Conservation (phyloP, 495 filamentous ascomycete species). For the Durotheca rogersii region DNA sequence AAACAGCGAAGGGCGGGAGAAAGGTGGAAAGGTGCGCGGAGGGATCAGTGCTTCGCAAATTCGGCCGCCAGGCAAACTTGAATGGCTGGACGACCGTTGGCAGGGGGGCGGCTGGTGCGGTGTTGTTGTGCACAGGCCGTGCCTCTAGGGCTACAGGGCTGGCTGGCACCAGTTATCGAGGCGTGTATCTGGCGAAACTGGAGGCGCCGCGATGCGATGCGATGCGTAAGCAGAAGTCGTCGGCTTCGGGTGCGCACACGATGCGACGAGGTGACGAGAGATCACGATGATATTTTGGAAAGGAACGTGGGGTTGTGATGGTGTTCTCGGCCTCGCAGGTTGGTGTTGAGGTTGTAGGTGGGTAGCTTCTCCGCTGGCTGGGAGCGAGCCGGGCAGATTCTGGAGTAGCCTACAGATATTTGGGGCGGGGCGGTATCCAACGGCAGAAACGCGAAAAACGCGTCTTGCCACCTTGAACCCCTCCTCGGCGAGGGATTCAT, state of each 20-base stretch:
- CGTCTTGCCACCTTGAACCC: slow-evolving; percentile 15
- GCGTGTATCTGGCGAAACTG: no score
- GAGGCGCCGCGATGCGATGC: no score
- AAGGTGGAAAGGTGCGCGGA: neutral
- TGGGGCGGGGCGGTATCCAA: neutral
- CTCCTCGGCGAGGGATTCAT: no score
- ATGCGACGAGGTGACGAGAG: no score
- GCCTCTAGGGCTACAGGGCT: slow-evolving; percentile 29
- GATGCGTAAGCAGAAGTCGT: no score
- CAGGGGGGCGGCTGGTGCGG: slow-evolving; percentile 1
- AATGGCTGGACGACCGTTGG: slow-evolving; percentile 3
- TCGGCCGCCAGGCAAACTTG: neutral
- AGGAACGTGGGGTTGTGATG: no score
- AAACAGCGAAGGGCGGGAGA: no score
- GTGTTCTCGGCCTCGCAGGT: no score
- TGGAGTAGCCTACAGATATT: neutral
- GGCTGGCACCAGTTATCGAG: no score
- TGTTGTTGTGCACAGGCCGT: slow-evolving; percentile 15
- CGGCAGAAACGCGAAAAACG: slow-evolving; percentile 21
- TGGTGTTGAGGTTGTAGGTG: no score
- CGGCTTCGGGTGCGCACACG: no score
- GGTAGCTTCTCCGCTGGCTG: neutral
- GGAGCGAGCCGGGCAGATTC: neutral
- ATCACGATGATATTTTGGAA: no score
- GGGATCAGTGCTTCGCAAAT: neutral